Percentiles rank a stretch among this genome's conserved stretches.
Evolutionary conservation across 2,329 filamentous ascomycete genomes (phyloP).

Genomic region (Capronia americana): DNA sequence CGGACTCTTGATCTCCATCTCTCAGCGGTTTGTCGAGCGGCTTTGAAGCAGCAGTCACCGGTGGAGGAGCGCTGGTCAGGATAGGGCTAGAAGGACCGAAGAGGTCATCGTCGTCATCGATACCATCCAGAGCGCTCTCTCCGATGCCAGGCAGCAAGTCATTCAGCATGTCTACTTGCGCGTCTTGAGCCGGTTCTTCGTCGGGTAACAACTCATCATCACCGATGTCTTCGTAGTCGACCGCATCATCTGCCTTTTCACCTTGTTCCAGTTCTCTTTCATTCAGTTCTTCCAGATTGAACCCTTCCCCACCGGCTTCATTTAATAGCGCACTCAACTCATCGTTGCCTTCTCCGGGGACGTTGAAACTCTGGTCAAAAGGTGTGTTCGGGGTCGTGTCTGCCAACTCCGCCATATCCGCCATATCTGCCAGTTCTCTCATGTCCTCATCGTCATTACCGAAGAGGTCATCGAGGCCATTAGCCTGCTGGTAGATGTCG

Average conservation of each 20-base stretch:
- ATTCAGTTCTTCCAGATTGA: conserved; percentile 38
- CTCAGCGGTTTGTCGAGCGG: conserved; percentile 25
- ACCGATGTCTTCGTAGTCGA: conserved; percentile 89
- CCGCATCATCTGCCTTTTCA: conserved; percentile 89
- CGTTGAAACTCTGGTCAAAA: conserved; percentile 31
- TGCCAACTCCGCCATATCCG: conserved; percentile 26
- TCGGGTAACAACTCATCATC: conserved; percentile 91
- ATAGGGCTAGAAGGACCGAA: conserved; percentile 35
- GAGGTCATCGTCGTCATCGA: conserved; percentile 54
- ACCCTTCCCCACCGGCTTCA: conserved; percentile 42
- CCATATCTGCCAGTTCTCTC: conserved; percentile 4
- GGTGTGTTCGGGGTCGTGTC: conserved; percentile 23
- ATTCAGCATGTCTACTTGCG: conserved; percentile 24
- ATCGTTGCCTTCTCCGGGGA: conserved; percentile 30
- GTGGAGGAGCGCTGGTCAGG: conserved; percentile 22
- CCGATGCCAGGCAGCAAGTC: conserved; percentile 45
- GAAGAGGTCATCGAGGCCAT: conserved; percentile 38
- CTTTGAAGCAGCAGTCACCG: conserved; percentile 21
- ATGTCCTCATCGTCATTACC: conserved; percentile 26
- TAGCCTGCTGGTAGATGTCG: conserved; percentile 35
- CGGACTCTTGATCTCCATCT: conserved; percentile 31
- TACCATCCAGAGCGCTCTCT: conserved; percentile 63
- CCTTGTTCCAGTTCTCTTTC: conserved; percentile 51
- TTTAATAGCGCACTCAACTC: conserved; percentile 44
- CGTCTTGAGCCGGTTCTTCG: conserved; percentile 46